phyloP scores from a whole-genome alignment of 2,329 filamentous ascomycete genomes.

The Diplodia scrobiculata region DNA sequence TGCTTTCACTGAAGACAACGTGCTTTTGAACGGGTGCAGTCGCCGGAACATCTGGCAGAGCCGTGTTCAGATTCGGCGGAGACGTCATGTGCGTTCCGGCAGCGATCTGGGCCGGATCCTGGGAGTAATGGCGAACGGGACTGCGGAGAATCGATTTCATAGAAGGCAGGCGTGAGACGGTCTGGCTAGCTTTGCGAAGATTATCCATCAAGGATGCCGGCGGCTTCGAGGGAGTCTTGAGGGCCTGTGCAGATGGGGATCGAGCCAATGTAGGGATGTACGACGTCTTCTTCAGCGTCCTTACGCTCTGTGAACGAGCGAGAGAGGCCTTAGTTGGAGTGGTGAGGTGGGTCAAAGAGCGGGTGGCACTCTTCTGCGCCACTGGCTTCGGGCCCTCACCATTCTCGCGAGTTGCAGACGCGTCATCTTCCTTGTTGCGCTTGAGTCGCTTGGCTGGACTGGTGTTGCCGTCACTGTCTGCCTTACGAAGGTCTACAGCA shows the following conservation, averaged over 20 bases:
- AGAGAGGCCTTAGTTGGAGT: conserved; percentile 79
- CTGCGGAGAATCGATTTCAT: conserved; percentile 66
- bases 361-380: conserved; percentile 51
- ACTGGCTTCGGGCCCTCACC: conserved; percentile 50
- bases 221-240: conserved; percentile 43
- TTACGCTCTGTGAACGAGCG: conserved; percentile 61
- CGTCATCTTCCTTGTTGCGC: conserved; percentile 67
- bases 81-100: conserved; percentile 60
- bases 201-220: conserved; percentile 44
- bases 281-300: conserved; percentile 50
- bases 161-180: conserved; percentile 55
- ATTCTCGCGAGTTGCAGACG: conserved; percentile 59
- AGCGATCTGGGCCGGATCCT: conserved; percentile 61
- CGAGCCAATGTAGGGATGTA: conserved; percentile 57
- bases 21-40: conserved; percentile 75
- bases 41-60: conserved; percentile 57
- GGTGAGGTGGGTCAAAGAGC: conserved; percentile 56
- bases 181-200: conserved; percentile 47
- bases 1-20: conserved; percentile 77
- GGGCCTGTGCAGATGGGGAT: conserved; percentile 58
- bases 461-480: conserved; percentile 41
- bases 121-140: conserved; percentile 61
- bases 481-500: conserved; percentile 34
- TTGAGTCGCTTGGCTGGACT: conserved; percentile 68
- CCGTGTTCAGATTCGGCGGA: conserved; percentile 54